phyloP scores from a whole-genome alignment of 192 early-diverging fungal genomes.

The Umbelopsis isabellina region DNA sequence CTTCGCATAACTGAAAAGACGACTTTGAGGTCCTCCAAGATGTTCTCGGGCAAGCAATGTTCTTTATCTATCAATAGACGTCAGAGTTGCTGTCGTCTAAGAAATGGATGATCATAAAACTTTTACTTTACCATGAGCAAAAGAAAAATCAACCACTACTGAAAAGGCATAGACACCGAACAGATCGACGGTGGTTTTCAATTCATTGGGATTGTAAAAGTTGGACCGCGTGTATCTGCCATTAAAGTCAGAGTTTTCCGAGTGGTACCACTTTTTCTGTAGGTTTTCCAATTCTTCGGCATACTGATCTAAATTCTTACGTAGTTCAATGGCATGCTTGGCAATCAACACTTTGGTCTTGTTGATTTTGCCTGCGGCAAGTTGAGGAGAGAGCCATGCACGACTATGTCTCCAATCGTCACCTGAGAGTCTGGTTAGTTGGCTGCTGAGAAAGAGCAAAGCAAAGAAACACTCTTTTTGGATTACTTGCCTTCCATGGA shows the following conservation, averaged over 20 bases:
- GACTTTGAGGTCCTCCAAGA: neutral
- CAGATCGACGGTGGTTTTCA: neutral
- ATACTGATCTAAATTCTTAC: neutral
- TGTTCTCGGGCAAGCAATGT: slow-evolving; percentile 10
- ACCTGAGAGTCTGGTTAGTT: neutral
- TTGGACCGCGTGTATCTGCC: neutral
- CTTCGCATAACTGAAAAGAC: slow-evolving; percentile 4
- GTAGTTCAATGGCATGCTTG: slow-evolving; percentile 12
- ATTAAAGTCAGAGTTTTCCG: neutral
- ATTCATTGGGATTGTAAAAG: slow-evolving; percentile 17
- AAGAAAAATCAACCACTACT: slow-evolving; percentile 9
- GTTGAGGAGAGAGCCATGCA: slow-evolving; percentile 13
- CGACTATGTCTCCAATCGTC: slow-evolving; percentile 18
- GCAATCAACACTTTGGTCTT: slow-evolving; percentile 13
- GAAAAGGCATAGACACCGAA: slow-evolving; percentile 2
- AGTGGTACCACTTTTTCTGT: slow-evolving; percentile 7
- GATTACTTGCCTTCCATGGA: slow-evolving; percentile 15
- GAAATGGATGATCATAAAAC: neutral
- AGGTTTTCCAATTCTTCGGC: neutral
- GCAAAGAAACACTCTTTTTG: neutral
- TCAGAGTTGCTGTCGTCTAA: neutral
- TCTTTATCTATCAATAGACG: neutral
- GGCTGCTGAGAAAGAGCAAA: neutral
- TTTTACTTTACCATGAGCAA: slow-evolving; percentile 18
- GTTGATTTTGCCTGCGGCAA: slow-evolving; percentile 15